Base-by-base conservation (phyloP, 129 eudicot species). In the Glebionis coronaria region DNA sequence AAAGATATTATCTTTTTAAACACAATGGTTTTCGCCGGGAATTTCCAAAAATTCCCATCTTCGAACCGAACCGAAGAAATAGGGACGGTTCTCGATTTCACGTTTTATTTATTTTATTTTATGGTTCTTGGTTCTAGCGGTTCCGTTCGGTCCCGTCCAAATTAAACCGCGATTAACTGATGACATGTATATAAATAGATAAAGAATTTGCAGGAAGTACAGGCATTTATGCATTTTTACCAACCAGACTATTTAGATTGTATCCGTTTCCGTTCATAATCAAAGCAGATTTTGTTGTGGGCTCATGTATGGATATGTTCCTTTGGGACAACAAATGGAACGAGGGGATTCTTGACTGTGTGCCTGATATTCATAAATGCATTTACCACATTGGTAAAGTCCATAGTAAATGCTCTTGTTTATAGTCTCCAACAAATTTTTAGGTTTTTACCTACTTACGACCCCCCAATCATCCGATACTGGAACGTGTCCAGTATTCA, bases 201-300 rank as follows among this genome's bases (percentile, higher is more conserved):
- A n/a, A n/a, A n/a, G n/a, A n/a, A n/a, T n/a, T n/a, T n/a, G n/a
- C n/a, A n/a, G n/a, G n/a, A n/a, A n/a, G n/a, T n/a, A n/a, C n/a
- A n/a, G 91, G 91, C 12, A 79, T 85, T 8, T 85, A 82, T 70
- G 80, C 85, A 0, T 82, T 79, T 69, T 68, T 85, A 20, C 91
- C 91, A 3, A 85, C 87, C 91, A 46, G 79, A 85, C 65, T n/a
- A n/a, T n/a, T n/a, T n/a, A n/a, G n/a, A n/a, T n/a, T n/a, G n/a
- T n/a, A n/a, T n/a, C n/a, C n/a, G n/a, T 76, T 85, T 23, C 91
- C 87, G 2, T 85, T 85, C 67, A 70, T 85, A 11, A 82, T 82
- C 14, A 87, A 85, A 56, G 81, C 91, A 0, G 87, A 85, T 79
- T 85, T 85, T 47, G 72, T 85, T 4, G 56, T 85, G 13, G 82